Evolutionary conservation across 257 asterid genomes (phyloP), one percentile per base, ranked within the genome.

Genomic region (Fraxinus pennsylvanica): DNA sequence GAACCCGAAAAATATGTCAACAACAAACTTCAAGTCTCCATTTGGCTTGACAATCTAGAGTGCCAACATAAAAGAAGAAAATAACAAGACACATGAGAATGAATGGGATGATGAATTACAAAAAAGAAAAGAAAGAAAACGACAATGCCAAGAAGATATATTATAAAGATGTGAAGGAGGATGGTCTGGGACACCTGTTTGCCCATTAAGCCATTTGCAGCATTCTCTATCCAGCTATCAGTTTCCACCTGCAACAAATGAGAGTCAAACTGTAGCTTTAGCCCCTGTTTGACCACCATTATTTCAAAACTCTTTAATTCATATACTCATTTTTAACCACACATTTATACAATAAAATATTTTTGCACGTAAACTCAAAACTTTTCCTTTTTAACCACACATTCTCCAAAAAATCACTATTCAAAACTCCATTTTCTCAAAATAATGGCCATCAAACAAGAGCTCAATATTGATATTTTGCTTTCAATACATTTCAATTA

Each of bases 181-280:
- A 32, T 54, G 36, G 61, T 70, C 41, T 50, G 72, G 17, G 69
- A 54, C 68, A 92, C 98, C 97, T 94, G 99, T 76, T 79, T 86
- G 80, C 97, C 99, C 97, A 94, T 89, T 61, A 92, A 88, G 74
- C 99, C 97, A 70, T 94, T 94, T 17, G 92, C 89, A 43, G 99
- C 97, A 88, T 94, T 94, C 89, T 94, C 97, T 76, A 94, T 82
- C 97, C 99, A 92, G 81, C 99, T 94, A 81, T 94, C 96, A 0
- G 99, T 94, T 82, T 82, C 97, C 80, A 88, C 93, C 99, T 94
- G 87, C 74, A 78, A 33, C 19, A 3, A 29, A 17, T 21, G n/a
- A 29, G 66, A 29, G 76, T 59, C 27, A 6, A 65, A 70, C 22
- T 30, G 76, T 32, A 78, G 76, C 39, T 80, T 43, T 59, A 33